phyloP scores from a whole-genome alignment of 2,329 filamentous ascomycete species.

The Graphilbum ipis-grandicollis region DNA sequence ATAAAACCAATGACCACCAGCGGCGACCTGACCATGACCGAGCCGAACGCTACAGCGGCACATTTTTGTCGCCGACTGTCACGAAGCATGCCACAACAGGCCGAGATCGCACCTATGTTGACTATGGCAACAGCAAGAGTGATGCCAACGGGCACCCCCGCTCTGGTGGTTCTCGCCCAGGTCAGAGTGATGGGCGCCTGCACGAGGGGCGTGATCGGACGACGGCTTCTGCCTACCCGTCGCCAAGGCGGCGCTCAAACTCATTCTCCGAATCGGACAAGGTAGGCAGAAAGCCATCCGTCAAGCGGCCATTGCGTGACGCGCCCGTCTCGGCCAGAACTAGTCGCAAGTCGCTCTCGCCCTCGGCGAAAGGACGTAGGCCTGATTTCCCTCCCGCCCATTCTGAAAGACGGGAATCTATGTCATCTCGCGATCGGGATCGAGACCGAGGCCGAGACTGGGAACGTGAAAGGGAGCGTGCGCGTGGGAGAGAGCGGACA shows the following conservation, averaged over 20 bases:
- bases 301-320: constrained; percentile 6
- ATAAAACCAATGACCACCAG: constrained; percentile 12
- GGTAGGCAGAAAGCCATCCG: constrained; percentile 4
- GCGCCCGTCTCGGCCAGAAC: constrained; percentile 5
- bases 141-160: constrained; percentile 2
- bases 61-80: constrained; percentile 23
- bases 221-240: constrained; percentile 4
- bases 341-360: constrained; percentile 5
- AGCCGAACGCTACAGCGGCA: constrained; percentile 13
- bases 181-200: constrained; percentile 1
- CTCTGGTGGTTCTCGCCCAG: constrained; percentile 5
- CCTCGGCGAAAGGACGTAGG: constrained; percentile 9
- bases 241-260: constrained; percentile 17
- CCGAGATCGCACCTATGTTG: constrained; percentile 25
- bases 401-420: neutral
- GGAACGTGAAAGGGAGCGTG: constrained; percentile 5
- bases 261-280: constrained; percentile 10
- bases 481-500: neutral
- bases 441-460: neutral
- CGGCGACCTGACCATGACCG: constrained; percentile 14
- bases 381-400: neutral
- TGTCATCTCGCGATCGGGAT: neutral
- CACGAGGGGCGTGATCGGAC: constrained; percentile 1
- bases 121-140: constrained; percentile 10
- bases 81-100: constrained; percentile 22